Percentiles rank a stretch among this genome's conserved stretches.
Conservation (phyloP, 208 protist genomes). For the Angomonas deanei region DNA sequence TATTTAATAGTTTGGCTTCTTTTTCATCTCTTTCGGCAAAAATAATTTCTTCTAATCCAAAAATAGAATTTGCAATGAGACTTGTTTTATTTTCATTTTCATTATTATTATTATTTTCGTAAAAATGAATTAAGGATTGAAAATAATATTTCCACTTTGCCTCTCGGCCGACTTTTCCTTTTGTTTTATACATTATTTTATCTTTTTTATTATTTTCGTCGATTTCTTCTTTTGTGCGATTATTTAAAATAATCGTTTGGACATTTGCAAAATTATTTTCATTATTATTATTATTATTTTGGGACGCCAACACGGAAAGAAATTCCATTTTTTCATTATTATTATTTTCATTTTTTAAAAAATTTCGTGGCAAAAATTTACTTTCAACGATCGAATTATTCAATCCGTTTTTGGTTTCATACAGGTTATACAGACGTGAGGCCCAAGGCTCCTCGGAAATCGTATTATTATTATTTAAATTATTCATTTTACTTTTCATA, state of each 20-base stretch:
- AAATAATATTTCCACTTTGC: neutral
- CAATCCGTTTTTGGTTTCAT: too few relatives aligned
- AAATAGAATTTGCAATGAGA: slow-evolving; percentile 15
- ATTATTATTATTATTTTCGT: slow-evolving; percentile 1
- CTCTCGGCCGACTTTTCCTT: neutral
- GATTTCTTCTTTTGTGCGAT: neutral
- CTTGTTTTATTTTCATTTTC: slow-evolving; percentile 15
- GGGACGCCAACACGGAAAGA: neutral
- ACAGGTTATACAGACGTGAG: too few relatives aligned
- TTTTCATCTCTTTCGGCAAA: neutral
- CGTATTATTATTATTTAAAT: too few relatives aligned
- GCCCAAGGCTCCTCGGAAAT: too few relatives aligned
- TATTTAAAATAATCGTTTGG: neutral
- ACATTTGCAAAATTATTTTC: neutral
- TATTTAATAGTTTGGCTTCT: neutral
- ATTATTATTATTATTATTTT: slow-evolving; percentile 1
- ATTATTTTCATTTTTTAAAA: neutral
- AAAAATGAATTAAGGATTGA: neutral
- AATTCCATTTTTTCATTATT: neutral
- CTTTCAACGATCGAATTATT: too few relatives aligned
- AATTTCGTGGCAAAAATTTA: too few relatives aligned
- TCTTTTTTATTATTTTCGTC: neutral
- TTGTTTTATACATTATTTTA: neutral
- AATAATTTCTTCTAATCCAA: slow-evolving; percentile 21
- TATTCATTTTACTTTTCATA: too few relatives aligned